Evolutionary conservation across 2,329 filamentous ascomycete genomes (phyloP).

Genomic region (Achaetomium macrosporum): DNA sequence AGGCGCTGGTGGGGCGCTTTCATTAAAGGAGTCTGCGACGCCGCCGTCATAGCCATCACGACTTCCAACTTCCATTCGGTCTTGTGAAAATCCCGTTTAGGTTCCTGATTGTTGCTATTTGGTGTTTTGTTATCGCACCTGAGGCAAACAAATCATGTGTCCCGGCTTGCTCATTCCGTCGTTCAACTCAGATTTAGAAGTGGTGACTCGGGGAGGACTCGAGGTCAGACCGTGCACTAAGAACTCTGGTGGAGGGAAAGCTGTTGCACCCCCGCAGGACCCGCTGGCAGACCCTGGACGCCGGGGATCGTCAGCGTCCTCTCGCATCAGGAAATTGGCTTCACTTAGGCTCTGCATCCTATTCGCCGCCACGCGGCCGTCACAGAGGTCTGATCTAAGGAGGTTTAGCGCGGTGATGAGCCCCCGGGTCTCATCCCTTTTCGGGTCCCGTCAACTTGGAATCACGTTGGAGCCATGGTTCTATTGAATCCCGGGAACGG

Average conservation of each 20-base stretch:
- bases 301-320: conserved; percentile 21
- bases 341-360: conserved; percentile 16
- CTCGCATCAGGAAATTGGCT: conserved; percentile 25
- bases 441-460: neutral
- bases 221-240: neutral
- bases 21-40: conserved; percentile 12
- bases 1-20: conserved; percentile 13
- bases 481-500: neutral
- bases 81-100: neutral
- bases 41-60: neutral
- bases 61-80: neutral
- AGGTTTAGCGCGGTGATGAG: conserved; percentile 7
- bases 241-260: neutral
- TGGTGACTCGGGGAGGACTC: too few species aligned
- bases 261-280: neutral
- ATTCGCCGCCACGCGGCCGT: conserved; percentile 20
- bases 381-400: conserved; percentile 19
- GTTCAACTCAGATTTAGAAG: too few species aligned
- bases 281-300: conserved; percentile 3
- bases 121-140: too few species aligned
- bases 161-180: too few species aligned
- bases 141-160: too few species aligned
- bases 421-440: conserved; percentile 4
- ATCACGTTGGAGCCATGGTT: neutral
- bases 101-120: neutral